Percentiles rank a stretch among this genome's conserved stretches.
Evolutionary conservation across 2,329 filamentous ascomycete species (phyloP).

Genomic region (Plenodomus biglobosus): DNA sequence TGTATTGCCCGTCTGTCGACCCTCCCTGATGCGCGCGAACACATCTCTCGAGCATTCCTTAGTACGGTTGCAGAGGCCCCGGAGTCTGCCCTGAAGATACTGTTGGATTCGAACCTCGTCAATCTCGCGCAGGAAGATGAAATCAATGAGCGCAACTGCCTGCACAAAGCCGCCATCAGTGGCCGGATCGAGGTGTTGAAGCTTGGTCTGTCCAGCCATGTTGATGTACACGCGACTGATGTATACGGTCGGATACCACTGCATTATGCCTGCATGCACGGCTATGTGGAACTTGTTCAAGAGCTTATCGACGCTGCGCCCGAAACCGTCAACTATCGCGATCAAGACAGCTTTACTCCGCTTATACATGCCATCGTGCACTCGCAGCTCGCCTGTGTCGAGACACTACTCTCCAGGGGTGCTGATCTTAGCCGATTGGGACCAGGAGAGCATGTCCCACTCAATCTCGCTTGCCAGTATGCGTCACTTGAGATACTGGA

Average conservation of each 20-base stretch:
- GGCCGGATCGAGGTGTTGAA: constrained; percentile 77
- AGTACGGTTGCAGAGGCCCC: constrained; percentile 86
- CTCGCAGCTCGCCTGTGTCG: constrained; percentile 76
- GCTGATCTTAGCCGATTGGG: constrained; percentile 85
- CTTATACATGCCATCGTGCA: constrained; percentile 94
- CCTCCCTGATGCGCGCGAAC: constrained; percentile 66
- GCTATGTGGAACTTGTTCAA: constrained; percentile 79
- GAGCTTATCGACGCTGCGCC: constrained; percentile 69
- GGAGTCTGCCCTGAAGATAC: constrained; percentile 69
- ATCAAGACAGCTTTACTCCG: constrained; percentile 96
- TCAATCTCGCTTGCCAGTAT: constrained; percentile 94
- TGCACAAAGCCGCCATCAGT: constrained; percentile 96
- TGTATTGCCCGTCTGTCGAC: constrained; percentile 71
- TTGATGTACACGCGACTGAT: constrained; percentile 79
- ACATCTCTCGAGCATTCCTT: constrained; percentile 86
- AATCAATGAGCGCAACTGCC: constrained; percentile 94
- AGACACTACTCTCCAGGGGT: constrained; percentile 72
- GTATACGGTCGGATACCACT: constrained; percentile 92
- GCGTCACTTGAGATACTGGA: constrained; percentile 83
- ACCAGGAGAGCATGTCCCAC: constrained; percentile 86
- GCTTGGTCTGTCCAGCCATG: constrained; percentile 71
- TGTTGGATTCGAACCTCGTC: constrained; percentile 79
- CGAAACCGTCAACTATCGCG: constrained; percentile 80
- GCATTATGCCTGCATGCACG: constrained; percentile 96
- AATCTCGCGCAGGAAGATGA: constrained; percentile 94